Evolutionary conservation across 768 basidiomycete genomes (phyloP).

Genomic region (Obba rivulosa): DNA sequence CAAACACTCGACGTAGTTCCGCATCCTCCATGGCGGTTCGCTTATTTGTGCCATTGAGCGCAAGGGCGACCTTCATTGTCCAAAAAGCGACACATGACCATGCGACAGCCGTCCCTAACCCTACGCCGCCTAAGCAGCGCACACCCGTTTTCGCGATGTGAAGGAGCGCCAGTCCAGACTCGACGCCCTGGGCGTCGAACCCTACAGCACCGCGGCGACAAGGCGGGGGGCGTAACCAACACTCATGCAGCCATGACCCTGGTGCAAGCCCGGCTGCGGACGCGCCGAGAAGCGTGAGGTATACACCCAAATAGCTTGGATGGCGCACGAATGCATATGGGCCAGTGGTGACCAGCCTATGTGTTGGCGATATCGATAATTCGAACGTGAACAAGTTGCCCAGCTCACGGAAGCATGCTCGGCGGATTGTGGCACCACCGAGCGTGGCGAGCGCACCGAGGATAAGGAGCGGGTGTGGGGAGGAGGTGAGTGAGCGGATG

Average conservation of each 20-base stretch:
- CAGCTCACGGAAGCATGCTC: constrained; percentile 32
- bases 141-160: not conserved
- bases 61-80: constrained; percentile 23
- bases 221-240: constrained; percentile 10
- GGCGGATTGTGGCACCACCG: constrained; percentile 28
- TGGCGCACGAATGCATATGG: constrained; percentile 38
- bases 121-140: not conserved
- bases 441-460: constrained; percentile 23
- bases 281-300: constrained; percentile 22
- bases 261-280: constrained; percentile 16
- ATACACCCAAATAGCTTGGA: constrained; percentile 32
- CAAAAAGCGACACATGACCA: constrained; percentile 22
- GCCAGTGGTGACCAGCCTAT: constrained; percentile 32
- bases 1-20: constrained; percentile 19
- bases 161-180: not conserved
- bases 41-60: constrained; percentile 19
- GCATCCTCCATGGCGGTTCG: constrained; percentile 23
- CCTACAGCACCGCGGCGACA: constrained; percentile 6
- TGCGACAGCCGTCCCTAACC: constrained; percentile 8
- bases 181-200: not conserved
- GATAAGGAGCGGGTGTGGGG: constrained; percentile 21
- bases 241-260: constrained; percentile 19
- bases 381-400: constrained; percentile 37
- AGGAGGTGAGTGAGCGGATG: constrained; percentile 2
- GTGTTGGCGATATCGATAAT: constrained; percentile 29